phyloP scores from a whole-genome alignment of 139 green algal species.

The Chlamydomonas incerta region DNA sequence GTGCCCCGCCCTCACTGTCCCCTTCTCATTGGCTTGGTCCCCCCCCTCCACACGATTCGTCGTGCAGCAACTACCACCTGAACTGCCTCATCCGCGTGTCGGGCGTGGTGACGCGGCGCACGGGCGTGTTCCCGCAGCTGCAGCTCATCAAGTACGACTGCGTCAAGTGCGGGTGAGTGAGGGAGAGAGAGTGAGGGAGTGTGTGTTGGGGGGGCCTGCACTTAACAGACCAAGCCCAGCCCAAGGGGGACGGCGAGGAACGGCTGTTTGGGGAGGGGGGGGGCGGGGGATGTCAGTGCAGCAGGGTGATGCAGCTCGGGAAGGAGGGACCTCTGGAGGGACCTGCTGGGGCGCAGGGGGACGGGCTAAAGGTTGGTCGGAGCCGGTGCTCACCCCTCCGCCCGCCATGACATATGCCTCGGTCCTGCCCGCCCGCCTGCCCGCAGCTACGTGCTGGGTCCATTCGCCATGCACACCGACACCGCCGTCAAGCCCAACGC shows the following conservation, averaged over 20 bases:
- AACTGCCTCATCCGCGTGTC: slow-evolving; percentile 87
- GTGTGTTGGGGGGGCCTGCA: too few relatives aligned
- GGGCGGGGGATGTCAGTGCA: too few relatives aligned
- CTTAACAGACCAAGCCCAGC: too few relatives aligned
- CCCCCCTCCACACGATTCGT: neutral
- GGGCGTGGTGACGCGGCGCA: slow-evolving; percentile 96
- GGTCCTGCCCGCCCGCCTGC: too few relatives aligned
- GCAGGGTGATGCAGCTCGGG: too few relatives aligned
- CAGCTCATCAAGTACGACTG: slow-evolving; percentile 93
- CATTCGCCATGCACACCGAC: slow-evolving; percentile 83
- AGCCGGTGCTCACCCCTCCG: too few relatives aligned
- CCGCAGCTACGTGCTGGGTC: slow-evolving; percentile 78
- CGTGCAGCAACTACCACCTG: slow-evolving; percentile 79
- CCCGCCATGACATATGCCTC: too few relatives aligned
- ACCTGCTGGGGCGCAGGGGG: too few relatives aligned
- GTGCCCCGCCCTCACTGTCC: neutral
- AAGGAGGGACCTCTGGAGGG: too few relatives aligned
- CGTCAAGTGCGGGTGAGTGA: slow-evolving; percentile 76
- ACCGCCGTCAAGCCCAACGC: slow-evolving; percentile 82
- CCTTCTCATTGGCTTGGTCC: neutral
- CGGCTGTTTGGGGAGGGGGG: too few relatives aligned
- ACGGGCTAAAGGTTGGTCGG: too few relatives aligned
- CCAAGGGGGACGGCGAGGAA: too few relatives aligned
- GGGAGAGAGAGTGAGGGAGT: neutral
- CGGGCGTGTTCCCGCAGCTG: slow-evolving; percentile 98